phyloP scores from a whole-genome alignment of 1,139 yeast species.

The Hanseniaspora gamundiae region DNA sequence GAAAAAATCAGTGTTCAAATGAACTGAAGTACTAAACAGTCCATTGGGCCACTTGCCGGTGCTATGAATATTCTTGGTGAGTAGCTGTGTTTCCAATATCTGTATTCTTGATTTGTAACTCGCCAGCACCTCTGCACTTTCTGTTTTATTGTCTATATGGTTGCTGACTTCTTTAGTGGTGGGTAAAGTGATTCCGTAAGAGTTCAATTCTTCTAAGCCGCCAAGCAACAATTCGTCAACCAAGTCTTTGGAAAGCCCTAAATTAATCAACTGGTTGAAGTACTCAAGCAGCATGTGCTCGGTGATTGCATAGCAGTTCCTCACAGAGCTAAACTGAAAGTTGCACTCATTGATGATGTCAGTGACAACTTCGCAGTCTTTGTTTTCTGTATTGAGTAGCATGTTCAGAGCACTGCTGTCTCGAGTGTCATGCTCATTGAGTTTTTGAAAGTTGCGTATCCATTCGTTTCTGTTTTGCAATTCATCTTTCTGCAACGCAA shows the following conservation, averaged over 20 bases:
- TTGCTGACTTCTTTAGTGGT: neutral
- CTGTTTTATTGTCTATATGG: neutral
- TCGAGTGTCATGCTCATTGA: neutral
- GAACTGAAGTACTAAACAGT: neutral
- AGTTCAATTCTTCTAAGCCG: too few relatives aligned
- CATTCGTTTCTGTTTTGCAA: conserved; percentile 44
- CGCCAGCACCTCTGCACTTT: neutral
- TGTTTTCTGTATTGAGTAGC: neutral
- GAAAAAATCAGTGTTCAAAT: neutral
- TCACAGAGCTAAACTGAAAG: neutral
- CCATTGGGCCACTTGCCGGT: conserved; percentile 9
- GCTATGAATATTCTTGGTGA: conserved; percentile 23
- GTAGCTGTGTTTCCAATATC: conserved; percentile 27
- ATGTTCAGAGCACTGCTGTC: neutral
- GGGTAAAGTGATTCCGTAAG: too few relatives aligned
- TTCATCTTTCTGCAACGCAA: conserved; percentile 49
- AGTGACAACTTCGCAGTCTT: conserved; percentile 1
- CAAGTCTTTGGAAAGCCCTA: neutral
- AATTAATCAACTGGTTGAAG: neutral
- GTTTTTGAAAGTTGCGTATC: conserved; percentile 37
- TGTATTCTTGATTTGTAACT: conserved; percentile 27
- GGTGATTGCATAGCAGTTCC: neutral
- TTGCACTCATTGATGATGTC: neutral
- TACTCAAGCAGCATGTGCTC: neutral
- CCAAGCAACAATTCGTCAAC: neutral